Evolutionary conservation across 2,329 filamentous ascomycete genomes (phyloP).

Genomic region (Colletotrichum sp.): DNA sequence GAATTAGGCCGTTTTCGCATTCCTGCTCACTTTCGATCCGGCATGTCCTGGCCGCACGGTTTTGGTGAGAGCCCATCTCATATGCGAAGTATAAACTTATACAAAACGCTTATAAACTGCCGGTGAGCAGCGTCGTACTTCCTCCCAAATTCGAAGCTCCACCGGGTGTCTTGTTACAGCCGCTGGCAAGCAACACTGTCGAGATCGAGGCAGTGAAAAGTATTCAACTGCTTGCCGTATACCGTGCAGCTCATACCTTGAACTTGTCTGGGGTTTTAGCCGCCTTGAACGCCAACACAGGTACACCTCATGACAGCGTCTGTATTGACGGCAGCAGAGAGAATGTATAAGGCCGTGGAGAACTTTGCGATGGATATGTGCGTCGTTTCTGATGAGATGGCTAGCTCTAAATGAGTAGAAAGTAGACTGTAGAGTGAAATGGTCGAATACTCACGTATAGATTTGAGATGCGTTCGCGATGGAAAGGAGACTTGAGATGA

Average conservation of each 20-base stretch:
- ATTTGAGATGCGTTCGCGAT: not conserved
- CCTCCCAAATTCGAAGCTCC: not conserved
- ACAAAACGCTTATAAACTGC: not conserved
- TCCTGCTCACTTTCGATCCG: not conserved
- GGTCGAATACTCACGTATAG: not conserved
- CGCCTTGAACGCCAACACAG: not conserved
- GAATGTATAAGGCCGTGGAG: not conserved
- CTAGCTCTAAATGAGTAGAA: not conserved
- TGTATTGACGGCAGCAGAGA: not conserved
- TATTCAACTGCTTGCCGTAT: not conserved
- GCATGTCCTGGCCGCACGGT: not conserved
- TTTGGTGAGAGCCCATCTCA: not conserved
- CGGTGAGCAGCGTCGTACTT: not conserved
- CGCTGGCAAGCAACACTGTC: not conserved
- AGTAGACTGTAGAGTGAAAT: not conserved
- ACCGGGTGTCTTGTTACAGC: accelerated
- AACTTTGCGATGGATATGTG: accelerated
- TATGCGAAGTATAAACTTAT: not conserved
- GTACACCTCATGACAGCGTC: not conserved
- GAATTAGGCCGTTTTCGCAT: not conserved
- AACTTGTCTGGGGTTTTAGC: not conserved
- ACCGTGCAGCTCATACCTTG: not conserved
- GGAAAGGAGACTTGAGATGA: not conserved
- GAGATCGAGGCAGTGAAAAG: not conserved
- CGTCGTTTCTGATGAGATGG: not conserved